Base-by-base conservation (phyloP, 768 basidiomycete genomes). In the Xerocomus spinulosus region DNA sequence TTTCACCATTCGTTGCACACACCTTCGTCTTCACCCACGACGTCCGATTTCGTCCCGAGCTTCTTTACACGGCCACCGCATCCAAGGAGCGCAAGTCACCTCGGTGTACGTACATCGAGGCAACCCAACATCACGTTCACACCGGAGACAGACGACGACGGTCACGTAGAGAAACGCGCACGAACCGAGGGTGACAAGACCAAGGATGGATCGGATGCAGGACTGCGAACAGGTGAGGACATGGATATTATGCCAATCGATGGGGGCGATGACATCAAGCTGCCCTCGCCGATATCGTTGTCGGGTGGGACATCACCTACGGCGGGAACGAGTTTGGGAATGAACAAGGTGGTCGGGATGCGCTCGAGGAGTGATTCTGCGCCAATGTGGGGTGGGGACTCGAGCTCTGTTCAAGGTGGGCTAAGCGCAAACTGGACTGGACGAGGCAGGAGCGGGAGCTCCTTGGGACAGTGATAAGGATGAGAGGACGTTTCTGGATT, bases 61-160 rank as follows among this genome's bases (percentile, higher is more conserved):
- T 47, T 47, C n/a, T 25, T 51, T 59, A n/a, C 57, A 48, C 30
- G 47, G 39, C 21, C 24, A 43, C n/a, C n/a, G 18, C 42, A 42
- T 1, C 57, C 59, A 12, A 36, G 62, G 2, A 67, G 70, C 29
- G 64, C 59, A 37, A 67, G 62, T 56, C 68, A 50, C 28, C 51
- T 55, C n/a, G 49, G 50, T 2, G 63, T 66, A 48, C 55, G 52
- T 13, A 24, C 37, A 18, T 56, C 28, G 47, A 56, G 39, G 52
- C 63, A 58, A 28, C 68, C 51, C n/a, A 69, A 53, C 43, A 72
- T 54, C 34, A 61, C 37, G 25, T 60, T 70, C 20, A 60, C 68
- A 18, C 39, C 57, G 38, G 57, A 70, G 6, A 54, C 50, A 24
- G 44, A 64, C 29, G 50, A 58, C 28, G 37, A 60, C 5, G 48